These are phyloP conservation scores for Apiospora sp. DNA, from an alignment of 2,329 filamentous ascomycete genomes.

Conservation along the genomic window DNA sequence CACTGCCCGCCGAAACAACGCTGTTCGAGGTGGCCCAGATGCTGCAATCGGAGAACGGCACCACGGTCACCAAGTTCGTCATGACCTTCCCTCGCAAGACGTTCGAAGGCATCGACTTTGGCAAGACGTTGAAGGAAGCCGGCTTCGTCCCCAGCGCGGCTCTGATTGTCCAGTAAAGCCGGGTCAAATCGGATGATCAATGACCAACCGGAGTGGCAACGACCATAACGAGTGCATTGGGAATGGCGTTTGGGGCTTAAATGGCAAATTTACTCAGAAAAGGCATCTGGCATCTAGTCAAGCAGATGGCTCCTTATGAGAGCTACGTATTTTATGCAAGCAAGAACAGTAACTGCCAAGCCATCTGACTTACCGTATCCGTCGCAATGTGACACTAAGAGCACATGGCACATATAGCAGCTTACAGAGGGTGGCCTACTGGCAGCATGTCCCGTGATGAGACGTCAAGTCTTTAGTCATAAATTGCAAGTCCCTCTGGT, in stretches of 20 bases:
- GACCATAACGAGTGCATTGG: conserved; percentile 24
- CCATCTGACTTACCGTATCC: not conserved
- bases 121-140: conserved; percentile 90
- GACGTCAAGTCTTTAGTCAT: not conserved
- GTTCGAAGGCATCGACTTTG: conserved; percentile 78
- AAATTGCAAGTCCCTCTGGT: not conserved
- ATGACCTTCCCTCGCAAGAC: conserved; percentile 89
- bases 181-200: not conserved
- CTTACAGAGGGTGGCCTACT: not conserved
- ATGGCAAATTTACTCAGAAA: not conserved
- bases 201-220: not conserved
- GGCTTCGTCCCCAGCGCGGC: conserved; percentile 91
- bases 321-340: not conserved
- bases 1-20: conserved; percentile 86
- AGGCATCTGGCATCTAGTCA: not conserved
- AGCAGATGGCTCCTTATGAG: not conserved
- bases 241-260: conserved; percentile 22
- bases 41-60: conserved; percentile 74
- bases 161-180: conserved; percentile 72
- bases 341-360: not conserved
- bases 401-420: not conserved
- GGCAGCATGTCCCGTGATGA: not conserved
- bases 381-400: not conserved
- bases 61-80: conserved; percentile 77
- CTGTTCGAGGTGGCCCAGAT: conserved; percentile 89